These are phyloP conservation scores for Elongisporangium prolatum DNA, from an alignment of 352 stramenopile species.

Conservation along the genomic window DNA sequence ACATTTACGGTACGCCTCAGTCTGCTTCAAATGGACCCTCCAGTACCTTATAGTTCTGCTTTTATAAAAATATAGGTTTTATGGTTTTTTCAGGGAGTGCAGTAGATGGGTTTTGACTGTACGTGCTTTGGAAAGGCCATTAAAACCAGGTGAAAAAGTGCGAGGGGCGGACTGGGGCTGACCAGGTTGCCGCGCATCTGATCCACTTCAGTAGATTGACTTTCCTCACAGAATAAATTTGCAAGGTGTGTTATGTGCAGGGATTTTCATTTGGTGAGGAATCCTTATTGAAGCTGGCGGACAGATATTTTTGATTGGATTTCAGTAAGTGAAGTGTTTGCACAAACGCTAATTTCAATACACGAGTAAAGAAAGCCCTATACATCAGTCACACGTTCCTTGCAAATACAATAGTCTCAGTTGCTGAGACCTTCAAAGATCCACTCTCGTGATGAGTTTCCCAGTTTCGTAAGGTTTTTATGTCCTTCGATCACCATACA, in stretches of 20 bases:
- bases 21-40: too few relatives aligned
- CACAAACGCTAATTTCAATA: not conserved
- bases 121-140: not conserved
- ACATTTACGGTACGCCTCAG: too few relatives aligned
- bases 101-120: too few relatives aligned
- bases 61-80: too few relatives aligned
- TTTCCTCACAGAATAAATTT: not conserved
- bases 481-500: not conserved
- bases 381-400: not conserved
- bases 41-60: too few relatives aligned
- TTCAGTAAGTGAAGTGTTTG: not conserved
- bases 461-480: not conserved
- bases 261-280: not conserved
- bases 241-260: not conserved
- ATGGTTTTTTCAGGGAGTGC: too few relatives aligned
- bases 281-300: not conserved
- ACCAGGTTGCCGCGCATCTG: not conserved
- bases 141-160: not conserved
- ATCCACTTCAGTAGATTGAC: not conserved
- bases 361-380: not conserved
- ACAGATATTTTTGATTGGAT: not conserved
- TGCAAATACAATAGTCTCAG: not conserved
- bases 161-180: not conserved
- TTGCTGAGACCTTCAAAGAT: not conserved
- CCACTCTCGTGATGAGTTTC: not conserved